A percentile compares a stretch with the other conserved stretches of the same genome.
Evolutionary conservation across 1,284 basidiomycete species (phyloP).

Genomic region (Ustilago loliicola): DNA sequence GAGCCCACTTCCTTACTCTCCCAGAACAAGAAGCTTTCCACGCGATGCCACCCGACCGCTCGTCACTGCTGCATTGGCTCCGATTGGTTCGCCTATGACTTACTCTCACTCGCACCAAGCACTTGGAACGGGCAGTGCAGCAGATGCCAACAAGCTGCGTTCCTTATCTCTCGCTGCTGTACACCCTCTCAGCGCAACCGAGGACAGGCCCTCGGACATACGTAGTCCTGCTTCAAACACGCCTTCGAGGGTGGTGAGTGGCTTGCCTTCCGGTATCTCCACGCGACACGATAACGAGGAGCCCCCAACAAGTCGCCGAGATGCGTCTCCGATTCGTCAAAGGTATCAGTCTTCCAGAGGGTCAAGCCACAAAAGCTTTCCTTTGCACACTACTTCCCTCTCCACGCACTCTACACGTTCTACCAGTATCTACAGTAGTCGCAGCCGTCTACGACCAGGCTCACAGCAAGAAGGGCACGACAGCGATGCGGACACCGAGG

Average conservation of each 20-base stretch:
- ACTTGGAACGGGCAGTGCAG: background rate
- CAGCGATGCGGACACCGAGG: slow-evolving; percentile 1
- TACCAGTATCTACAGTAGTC: slow-evolving; percentile 27
- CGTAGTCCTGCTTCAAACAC: background rate
- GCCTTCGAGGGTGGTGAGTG: background rate
- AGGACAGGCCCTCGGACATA: background rate
- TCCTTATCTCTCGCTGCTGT: slow-evolving; percentile 24
- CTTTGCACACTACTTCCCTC: slow-evolving; percentile 13
- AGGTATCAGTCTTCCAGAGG: slow-evolving; percentile 7
- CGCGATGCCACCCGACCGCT: background rate
- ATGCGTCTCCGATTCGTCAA: background rate
- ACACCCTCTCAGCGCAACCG: slow-evolving; percentile 14
- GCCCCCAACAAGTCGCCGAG: background rate
- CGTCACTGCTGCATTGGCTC: background rate
- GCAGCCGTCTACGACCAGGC: background rate
- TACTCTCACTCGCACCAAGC: background rate
- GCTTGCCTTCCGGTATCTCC: background rate
- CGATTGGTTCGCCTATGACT: background rate
- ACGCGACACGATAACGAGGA: background rate
- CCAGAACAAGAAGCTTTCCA: background rate
- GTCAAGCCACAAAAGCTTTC: slow-evolving; percentile 24
- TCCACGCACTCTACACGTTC: slow-evolving; percentile 17
- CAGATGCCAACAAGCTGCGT: slow-evolving; percentile 17
- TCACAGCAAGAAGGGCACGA: background rate
- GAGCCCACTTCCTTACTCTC: slow-evolving; percentile 18